Evolutionary conservation across 1,284 basidiomycete genomes (phyloP), one percentile per base, ranked within the genome.

Genomic region (Heterobasidion irregulare): DNA sequence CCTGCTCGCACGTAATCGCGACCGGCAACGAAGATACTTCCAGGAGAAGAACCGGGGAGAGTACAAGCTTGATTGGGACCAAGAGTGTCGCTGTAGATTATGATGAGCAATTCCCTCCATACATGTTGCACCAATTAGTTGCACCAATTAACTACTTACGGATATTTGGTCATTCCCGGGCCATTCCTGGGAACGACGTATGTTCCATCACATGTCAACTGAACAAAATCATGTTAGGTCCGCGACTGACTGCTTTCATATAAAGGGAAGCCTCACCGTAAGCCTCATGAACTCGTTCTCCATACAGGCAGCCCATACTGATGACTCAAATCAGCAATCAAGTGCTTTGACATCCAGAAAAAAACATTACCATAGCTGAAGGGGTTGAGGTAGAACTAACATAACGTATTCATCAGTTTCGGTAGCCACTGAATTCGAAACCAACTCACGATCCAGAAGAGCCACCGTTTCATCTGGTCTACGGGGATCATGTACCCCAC

Each of bases 261-360:
- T 51, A 26, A 44, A 16, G 26, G 38, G 47, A n/a, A 46, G 47
- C 63, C 75, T 52, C 61, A 86, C 78, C 19, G 75, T 69, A 53
- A 89, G 79, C 6, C 86, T 78, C 73, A 78, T 82, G 69, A 94
- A 93, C 65, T 93, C 89, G 64, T 93, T 94, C 68, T 89, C 84
- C 79, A 93, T 86, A 53, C 83, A 75, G 1, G 82, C 87, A 59
- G 86, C 83, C 77, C 90, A 94, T 0, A 77, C 80, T 80, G 8
- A 47, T 12, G 6, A 15, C 6, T 41, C 38, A 54, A 4, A 35
- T 33, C 15, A 49, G 36, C 12, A 12, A 18, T 43, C 8, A 19
- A 33, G 26, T 10, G 16, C 52, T 35, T 16, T 44, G 49, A 13
- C 9, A 8, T 8, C 13, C 13, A 34, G 2, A 18, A 33, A 50